Base-by-base conservation (phyloP, 345 rosid species). In the Psidium friedrichsthalianum region DNA sequence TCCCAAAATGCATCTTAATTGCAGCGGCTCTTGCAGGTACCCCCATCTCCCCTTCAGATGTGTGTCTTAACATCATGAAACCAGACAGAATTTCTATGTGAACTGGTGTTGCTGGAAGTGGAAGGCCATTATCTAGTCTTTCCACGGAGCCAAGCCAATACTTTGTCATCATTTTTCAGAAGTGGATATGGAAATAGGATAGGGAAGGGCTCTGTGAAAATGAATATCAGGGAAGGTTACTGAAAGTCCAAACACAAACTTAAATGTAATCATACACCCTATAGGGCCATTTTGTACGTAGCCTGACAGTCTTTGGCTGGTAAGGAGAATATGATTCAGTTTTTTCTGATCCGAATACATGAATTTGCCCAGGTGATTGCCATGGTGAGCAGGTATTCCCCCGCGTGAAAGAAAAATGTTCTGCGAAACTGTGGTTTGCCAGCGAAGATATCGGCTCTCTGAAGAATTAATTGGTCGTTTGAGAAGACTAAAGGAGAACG, bases 311-410 rank as follows among this genome's bases (percentile, higher is more conserved):
- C 55, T 58, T 82, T 78, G 52, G 61, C 54, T 69, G 25, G 53
- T 82, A 85, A 85, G 36, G 53, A 84, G 57, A 36, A 74, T 83
- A 52, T 84, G 81, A 25, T 56, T 55, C 82, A 40, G 24, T 27
- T 56, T 84, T 56, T 25, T 12, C 52, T 51, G 20, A 51, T 82
- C 56, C 6, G 44, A 83, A 54, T 44, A 83, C 36, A 53, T 56
- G 53, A 87, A 22, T 87, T 81, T 85, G 22, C 84, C 85, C 88
- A 96, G 99, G 98, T 94, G 84, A 94, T 96, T 83, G 96, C 99
- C 94, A 98, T 57, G 99, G 98, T 82, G 98, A 96, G 90, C 98
- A 95, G 92, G 98, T 98, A 58, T 95, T 95, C 87, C 99, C 99
- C 1, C 92, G 98, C 84, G 98, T 96, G 51, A 96, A 94, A 85